Evolutionary conservation across 1,284 basidiomycete species (phyloP), one percentile per base, ranked within the genome.

Genomic region (Fomitopsis schrenkii): DNA sequence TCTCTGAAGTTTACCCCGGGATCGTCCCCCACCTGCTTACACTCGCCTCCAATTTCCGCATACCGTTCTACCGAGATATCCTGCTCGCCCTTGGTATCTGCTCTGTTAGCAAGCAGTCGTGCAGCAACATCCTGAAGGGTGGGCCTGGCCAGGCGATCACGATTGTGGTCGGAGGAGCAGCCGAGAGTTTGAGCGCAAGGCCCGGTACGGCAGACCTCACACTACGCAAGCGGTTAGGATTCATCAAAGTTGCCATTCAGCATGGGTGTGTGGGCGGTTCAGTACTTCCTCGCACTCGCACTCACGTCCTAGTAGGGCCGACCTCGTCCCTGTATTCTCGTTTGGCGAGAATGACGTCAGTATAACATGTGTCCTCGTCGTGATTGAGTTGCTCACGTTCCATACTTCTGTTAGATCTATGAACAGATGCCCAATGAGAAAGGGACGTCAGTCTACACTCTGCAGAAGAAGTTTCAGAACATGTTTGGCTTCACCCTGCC

Each of bases 321-420:
- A 95, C 70, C 81, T 98, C 8, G 95, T 98, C 0, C 96, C 95
- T 0, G 94, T 97, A 1, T 97, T 97, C 71, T 95, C 94, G 1
- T 99, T 99, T 70, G 97, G 97, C 19, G 97, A 99, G 79, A 99
- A 99, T 74, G 97, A 99, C 73, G 94, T 95, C 64, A 69, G 90
- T 80, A 10, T 53, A 50, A n/a, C 22, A 14, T 33, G 12, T 30
- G 17, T 33, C 5, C 8, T 17, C 14, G 28, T 50, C 15, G 26
- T 5, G 28, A 33, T 50, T 28, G 28, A 30, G 48, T 50, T 30
- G 7, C 4, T 50, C 4, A 50, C 58, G 56, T 57, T 22, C 55
- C 30, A 8, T 22, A 2, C 63, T 28, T 58, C 22, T 50, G 10
- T 66, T 30, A 96, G 91, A 97, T 99, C 58, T 99, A 94, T 70